phyloP scores from a whole-genome alignment of 1,284 basidiomycete genomes.

The Pyrrhoderma lamaoense region DNA sequence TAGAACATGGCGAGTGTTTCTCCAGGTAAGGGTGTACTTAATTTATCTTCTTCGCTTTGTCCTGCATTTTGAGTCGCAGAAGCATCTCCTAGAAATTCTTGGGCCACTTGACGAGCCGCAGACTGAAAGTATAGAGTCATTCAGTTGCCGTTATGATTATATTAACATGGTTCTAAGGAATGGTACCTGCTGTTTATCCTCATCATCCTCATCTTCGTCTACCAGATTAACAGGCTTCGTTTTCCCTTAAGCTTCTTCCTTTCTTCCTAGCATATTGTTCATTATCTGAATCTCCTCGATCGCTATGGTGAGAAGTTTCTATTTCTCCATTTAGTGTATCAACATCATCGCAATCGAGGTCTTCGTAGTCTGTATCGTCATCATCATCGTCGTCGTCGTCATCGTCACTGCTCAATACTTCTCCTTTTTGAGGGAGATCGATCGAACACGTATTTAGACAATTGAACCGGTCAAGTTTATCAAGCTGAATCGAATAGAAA shows the following conservation, averaged over 20 bases:
- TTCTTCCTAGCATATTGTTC: slow-evolving; percentile 1
- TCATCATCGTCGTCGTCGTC: slow-evolving; percentile 48
- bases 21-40: slow-evolving; percentile 84
- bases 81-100: slow-evolving; percentile 72
- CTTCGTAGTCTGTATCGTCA: slow-evolving; percentile 40
- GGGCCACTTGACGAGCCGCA: slow-evolving; percentile 55
- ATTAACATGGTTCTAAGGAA: not conserved
- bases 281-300: slow-evolving; percentile 13
- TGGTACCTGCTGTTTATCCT: not conserved
- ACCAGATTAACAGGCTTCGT: slow-evolving; percentile 16
- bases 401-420: slow-evolving; percentile 46
- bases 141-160: not conserved
- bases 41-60: slow-evolving; percentile 66
- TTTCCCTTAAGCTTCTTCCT: slow-evolving; percentile 19
- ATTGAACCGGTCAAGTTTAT: slow-evolving; percentile 72
- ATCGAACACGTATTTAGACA: slow-evolving; percentile 64
- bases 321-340: slow-evolving; percentile 29
- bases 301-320: slow-evolving; percentile 25
- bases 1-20: slow-evolving; percentile 86
- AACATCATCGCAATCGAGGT: slow-evolving; percentile 33
- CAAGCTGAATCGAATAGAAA: slow-evolving; percentile 69
- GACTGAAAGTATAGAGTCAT: slow-evolving; percentile 28
- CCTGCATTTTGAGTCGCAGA: slow-evolving; percentile 24
- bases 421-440: slow-evolving; percentile 55
- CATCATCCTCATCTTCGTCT: slow-evolving; percentile 19